Conservation (phyloP, 2,329 filamentous ascomycete species). For the Sporothrix humicola region DNA sequence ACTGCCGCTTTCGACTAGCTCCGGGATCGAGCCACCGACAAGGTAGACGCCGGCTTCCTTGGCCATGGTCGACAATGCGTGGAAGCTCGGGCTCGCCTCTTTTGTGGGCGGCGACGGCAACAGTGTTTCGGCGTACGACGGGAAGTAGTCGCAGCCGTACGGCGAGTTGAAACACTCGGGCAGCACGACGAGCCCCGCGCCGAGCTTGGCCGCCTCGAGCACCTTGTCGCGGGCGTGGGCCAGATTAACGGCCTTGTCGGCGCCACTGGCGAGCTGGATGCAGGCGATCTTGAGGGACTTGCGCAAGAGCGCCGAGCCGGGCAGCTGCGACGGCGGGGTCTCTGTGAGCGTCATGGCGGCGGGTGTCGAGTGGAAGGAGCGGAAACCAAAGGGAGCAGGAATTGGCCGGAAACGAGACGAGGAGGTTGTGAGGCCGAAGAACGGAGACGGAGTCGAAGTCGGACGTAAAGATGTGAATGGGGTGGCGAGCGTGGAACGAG, state of each 20-base stretch:
- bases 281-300: conserved; percentile 79
- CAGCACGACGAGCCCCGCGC: conserved; percentile 86
- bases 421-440: not conserved
- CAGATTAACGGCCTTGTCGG: conserved; percentile 87
- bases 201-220: conserved; percentile 74
- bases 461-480: not conserved
- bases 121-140: conserved; percentile 89
- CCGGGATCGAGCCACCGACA: conserved; percentile 90
- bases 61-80: conserved; percentile 81
- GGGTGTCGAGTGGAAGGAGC: conserved; percentile 12
- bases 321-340: not conserved
- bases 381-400: not conserved
- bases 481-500: not conserved
- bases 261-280: conserved; percentile 78
- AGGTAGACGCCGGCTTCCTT: conserved; percentile 79
- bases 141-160: conserved; percentile 90
- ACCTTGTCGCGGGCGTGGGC: conserved; percentile 80
- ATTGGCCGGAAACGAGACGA: not conserved
- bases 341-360: not conserved
- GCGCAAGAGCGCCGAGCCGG: conserved; percentile 62
- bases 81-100: conserved; percentile 79
- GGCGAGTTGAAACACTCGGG: conserved; percentile 99
- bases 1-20: conserved; percentile 58
- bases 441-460: not conserved
- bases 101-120: conserved; percentile 72